phyloP scores from a whole-genome alignment of 371 early-diverging fungal genomes.

The Blakeslea trispora region DNA sequence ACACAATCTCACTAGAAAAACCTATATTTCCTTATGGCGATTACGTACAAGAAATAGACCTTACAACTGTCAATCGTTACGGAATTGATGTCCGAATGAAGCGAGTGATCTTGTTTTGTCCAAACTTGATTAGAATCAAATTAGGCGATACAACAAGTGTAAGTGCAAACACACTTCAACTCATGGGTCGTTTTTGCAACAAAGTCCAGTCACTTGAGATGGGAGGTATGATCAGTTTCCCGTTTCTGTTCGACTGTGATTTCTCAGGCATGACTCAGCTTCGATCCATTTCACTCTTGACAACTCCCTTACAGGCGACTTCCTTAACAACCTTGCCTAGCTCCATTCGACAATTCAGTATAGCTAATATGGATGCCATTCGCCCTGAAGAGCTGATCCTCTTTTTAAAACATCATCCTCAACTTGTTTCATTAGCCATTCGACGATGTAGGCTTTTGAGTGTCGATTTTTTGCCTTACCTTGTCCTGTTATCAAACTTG shows the following conservation, averaged over 20 bases:
- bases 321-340: constrained; percentile 15
- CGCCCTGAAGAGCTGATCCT: constrained; percentile 3
- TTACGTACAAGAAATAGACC: constrained; percentile 17
- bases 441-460: constrained; percentile 16
- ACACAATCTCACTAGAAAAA: constrained; percentile 12
- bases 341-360: constrained; percentile 11
- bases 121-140: constrained; percentile 9
- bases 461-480: constrained; percentile 7
- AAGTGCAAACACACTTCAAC: constrained; percentile 18
- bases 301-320: constrained; percentile 18
- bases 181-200: constrained; percentile 15
- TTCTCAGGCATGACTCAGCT: constrained; percentile 20
- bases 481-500: constrained; percentile 8
- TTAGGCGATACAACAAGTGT: constrained; percentile 23
- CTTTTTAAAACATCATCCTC: constrained; percentile 7
- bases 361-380: constrained; percentile 21
- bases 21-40: constrained; percentile 13
- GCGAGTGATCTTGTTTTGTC: constrained; percentile 15
- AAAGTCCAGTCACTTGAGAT: constrained; percentile 16
- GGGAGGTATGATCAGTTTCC: constrained; percentile 21
- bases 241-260: constrained; percentile 29
- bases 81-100: constrained; percentile 19
- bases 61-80: constrained; percentile 24
- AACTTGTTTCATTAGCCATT: constrained; percentile 7
- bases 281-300: constrained; percentile 2